Conservation (phyloP, 2,329 filamentous ascomycete species). For the Cytospora schulzeri region DNA sequence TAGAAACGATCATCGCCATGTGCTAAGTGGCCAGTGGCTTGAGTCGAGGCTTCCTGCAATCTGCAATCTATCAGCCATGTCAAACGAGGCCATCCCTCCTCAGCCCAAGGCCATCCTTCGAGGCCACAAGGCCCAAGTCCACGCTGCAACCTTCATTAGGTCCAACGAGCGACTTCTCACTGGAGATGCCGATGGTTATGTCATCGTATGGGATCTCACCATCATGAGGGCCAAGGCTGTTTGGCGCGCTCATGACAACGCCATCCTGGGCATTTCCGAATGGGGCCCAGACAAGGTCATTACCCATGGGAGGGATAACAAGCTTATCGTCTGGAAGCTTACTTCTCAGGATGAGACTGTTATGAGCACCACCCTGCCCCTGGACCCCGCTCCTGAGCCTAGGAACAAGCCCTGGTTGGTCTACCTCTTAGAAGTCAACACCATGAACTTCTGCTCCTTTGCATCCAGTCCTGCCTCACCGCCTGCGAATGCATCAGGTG, state of each 20-base stretch:
- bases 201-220: slow-evolving; percentile 82
- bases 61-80: slow-evolving; percentile 30
- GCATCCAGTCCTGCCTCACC: slow-evolving; percentile 54
- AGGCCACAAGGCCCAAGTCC: slow-evolving; percentile 80
- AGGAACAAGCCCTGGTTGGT: slow-evolving; percentile 79
- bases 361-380: slow-evolving; percentile 70
- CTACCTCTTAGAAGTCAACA: slow-evolving; percentile 82
- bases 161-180: slow-evolving; percentile 77
- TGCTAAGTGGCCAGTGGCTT: slow-evolving; percentile 5
- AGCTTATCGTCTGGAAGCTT: slow-evolving; percentile 82
- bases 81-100: slow-evolving; percentile 34
- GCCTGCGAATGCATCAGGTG: slow-evolving; percentile 27
- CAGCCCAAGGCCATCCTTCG: slow-evolving; percentile 70
- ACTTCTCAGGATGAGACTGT: slow-evolving; percentile 58
- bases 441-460: slow-evolving; percentile 93
- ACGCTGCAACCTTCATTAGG: slow-evolving; percentile 72
- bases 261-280: slow-evolving; percentile 72
- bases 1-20: slow-evolving; percentile 6
- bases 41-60: background rate
- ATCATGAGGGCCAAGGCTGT: slow-evolving; percentile 80
- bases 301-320: slow-evolving; percentile 92
- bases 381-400: slow-evolving; percentile 57
- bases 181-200: slow-evolving; percentile 87
- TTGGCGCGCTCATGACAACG: slow-evolving; percentile 81
- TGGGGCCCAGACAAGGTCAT: slow-evolving; percentile 77